Base-by-base conservation (phyloP, 78 protist genomes). In the Dictyostelium intermedium region DNA sequence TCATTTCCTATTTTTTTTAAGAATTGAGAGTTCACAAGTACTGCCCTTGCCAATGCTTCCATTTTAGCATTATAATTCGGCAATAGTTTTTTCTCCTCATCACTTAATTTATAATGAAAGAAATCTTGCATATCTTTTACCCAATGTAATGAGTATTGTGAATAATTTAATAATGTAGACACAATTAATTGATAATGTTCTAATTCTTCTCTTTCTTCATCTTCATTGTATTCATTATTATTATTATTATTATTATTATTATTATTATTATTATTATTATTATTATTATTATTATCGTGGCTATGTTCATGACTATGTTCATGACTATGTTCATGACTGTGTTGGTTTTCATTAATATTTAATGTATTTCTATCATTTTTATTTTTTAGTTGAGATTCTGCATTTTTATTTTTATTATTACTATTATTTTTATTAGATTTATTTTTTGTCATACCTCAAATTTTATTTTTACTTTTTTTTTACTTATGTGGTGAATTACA, bases 101-200 rank as follows among this genome's bases (percentile, higher is more conserved):
- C 92, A 41, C 81, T 77, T 50, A 85, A 61, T 84, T 41, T 84
- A 20, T 80, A 30, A 27, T 80, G 86, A 37, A 27, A 82, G 41
- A 79, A 84, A 30, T 79, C 82, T 23, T 72, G 43, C 95, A 91
- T 83, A 32, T 78, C 78, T n/a, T 82, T 30, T 1, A 61, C 95
- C 85, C 86, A 85, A 39, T 82, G 53, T 23, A 25, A 78, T 5
- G 74, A 84, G 45, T 77, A 92, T 81, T 92, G 61, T 25, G 41
- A 30, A 85, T 92, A 92, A 61, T 84, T 78, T 35, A 69, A 84
- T 41, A 92, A 78, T 37, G 96, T 60, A 10, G 85, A 77, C n/a
- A 92, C 91, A 11, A 92, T 87, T 27, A 70, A 63, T 84, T 74
- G 53, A 61, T 74, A 92, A 23, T 92, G 96, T 32, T 92, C 66